Evolutionary conservation across 352 stramenopile genomes (phyloP), one percentile per base, ranked within the genome.

Genomic region (Phytophthora citricola): DNA sequence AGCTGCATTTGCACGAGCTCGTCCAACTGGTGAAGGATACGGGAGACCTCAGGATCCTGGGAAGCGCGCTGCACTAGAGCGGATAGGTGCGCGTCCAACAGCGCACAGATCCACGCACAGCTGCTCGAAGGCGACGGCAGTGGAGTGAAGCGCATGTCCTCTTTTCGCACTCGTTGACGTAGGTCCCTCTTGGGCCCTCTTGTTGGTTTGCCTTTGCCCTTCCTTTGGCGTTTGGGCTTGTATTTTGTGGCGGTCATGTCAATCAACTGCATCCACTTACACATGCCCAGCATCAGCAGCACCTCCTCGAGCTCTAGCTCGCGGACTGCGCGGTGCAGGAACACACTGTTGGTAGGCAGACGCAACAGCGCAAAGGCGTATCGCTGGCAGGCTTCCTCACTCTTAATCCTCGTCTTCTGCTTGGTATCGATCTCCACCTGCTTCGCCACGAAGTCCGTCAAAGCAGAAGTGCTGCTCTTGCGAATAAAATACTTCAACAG

Each of bases 401-500:
- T 49, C 34, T 76, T 67, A 26, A 75, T 10, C 3, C 56, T 31
- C 1, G 9, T 29, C 22, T 52, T 24, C 5, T 69, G 53, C 22
- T 58, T 65, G 32, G 64, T 69, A 31, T 56, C 24, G 9, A 20
- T 24, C 47, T 82, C 78, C 20, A 62, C 31, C 29, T 63, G 43
- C 34, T 57, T 52, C 15, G 50, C 55, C 5, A 81, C 70, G 38
- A 79, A 90, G 47, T 63, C 14, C 1, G 66, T 57, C n/a, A 90
- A 75, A 31, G 50, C 34, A 27, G 68, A 54, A 64, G 75, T 69
- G 17, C 74, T 71, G 58, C 71, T 75, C 59, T 88, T 84, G 53
- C 78, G 76, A 63, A 95, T 79, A 67, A 93, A 92, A 59, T 89
- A 93, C 60, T 89, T 85, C 12, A 91, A 58, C 46, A 95, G 56